A percentile compares a stretch with the other conserved stretches of the same genome.
phyloP scores from a whole-genome alignment of 441 rosid species.

The Jatropha podagrica region DNA sequence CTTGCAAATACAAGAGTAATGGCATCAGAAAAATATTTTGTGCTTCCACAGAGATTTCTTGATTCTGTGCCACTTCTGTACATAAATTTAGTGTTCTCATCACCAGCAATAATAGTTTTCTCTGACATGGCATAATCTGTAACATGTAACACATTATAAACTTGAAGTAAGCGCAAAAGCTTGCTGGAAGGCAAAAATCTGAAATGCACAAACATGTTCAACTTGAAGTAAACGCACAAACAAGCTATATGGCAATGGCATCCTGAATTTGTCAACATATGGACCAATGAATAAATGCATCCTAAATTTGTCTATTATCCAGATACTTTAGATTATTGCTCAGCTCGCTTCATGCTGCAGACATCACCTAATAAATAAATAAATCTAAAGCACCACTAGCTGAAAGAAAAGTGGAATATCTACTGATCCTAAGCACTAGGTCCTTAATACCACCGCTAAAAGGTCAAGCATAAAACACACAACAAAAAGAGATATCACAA shows the following conservation, averaged over 20 bases:
- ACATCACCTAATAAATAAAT: background rate
- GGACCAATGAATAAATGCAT: background rate
- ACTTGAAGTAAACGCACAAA: constrained; percentile 2
- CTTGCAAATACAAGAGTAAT: constrained; percentile 69
- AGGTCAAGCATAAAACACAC: background rate
- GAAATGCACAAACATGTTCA: constrained; percentile 15
- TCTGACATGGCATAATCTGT: constrained; percentile 69
- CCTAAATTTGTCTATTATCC: background rate
- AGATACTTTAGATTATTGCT: background rate
- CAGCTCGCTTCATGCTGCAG: background rate
- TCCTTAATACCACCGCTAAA: background rate
- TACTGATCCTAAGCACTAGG: background rate
- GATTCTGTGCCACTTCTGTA: constrained; percentile 39
- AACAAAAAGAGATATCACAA: background rate
- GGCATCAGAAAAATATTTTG: constrained; percentile 24
- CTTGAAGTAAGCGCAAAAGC: constrained; percentile 15
- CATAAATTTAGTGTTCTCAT: constrained; percentile 45
- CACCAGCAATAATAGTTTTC: constrained; percentile 73
- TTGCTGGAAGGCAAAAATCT: constrained; percentile 52
- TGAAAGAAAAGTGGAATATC: background rate
- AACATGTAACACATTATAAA: constrained; percentile 11
- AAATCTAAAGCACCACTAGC: background rate
- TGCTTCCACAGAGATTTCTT: constrained; percentile 24
- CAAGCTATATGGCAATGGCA: background rate
- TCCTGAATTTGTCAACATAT: background rate